Evolutionary conservation across 495 filamentous ascomycete species (phyloP).

Genomic region (Durotheca rogersii): DNA sequence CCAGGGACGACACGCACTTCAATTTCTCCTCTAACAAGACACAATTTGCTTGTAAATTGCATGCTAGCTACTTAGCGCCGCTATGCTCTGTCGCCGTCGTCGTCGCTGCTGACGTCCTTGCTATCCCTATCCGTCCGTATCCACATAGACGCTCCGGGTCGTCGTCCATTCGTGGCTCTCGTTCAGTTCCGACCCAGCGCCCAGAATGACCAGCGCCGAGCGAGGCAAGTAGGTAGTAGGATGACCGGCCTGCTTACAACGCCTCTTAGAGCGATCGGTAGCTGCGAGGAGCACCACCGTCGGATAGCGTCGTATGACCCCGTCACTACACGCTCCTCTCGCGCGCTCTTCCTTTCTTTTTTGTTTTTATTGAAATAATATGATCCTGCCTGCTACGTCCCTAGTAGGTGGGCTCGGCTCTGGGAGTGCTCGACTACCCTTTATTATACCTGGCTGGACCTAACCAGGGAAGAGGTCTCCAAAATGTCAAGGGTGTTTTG

Average conservation of each 20-base stretch:
- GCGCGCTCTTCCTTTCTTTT: no score
- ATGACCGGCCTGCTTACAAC: no score
- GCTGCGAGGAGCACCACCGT: no score
- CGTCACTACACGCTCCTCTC: no score
- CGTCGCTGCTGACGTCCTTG: no score
- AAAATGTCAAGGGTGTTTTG: conserved; percentile 24
- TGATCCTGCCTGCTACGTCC: conserved; percentile 16
- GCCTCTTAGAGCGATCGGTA: no score
- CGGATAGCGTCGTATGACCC: conserved; percentile 30
- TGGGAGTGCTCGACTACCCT: conserved; percentile 26
- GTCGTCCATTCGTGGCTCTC: not conserved
- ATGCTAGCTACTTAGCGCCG: not conserved
- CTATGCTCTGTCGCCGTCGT: no score
- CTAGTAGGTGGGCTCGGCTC: conserved; percentile 24
- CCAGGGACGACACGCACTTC: not conserved
- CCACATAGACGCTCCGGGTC: no score
- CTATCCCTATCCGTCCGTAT: no score
- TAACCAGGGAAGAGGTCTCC: conserved; percentile 36
- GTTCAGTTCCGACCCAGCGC: not conserved
- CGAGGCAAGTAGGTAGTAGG: no score
- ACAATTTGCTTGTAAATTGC: not conserved
- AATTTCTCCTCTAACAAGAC: not conserved
- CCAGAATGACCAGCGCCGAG: no score
- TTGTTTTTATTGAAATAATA: no score
- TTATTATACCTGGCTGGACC: conserved; percentile 21